Percentiles rank a stretch among this genome's conserved stretches.
These are phyloP conservation scores for Phragmites australis DNA, from an alignment of 176 grass and related monocot species.

Conservation along the genomic window DNA sequence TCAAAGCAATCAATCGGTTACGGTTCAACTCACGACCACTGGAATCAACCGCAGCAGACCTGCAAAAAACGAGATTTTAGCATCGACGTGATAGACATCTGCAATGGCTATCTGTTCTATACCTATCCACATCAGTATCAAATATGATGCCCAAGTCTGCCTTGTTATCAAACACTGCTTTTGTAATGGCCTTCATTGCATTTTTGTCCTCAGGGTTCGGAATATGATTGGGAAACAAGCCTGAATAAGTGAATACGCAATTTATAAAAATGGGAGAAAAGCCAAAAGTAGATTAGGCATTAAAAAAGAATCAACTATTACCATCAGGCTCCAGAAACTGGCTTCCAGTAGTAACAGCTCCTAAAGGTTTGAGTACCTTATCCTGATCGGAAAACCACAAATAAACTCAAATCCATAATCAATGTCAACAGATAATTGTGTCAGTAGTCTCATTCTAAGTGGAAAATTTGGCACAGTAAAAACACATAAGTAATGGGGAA, in stretches of 20 bases:
- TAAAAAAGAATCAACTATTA: conserved; percentile 48
- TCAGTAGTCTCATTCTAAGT: conserved; percentile 6
- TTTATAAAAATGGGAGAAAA: conserved; percentile 25
- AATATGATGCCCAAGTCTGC: conserved; percentile 99
- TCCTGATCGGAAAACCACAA: conserved; percentile 51
- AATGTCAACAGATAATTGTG: background rate
- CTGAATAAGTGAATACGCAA: conserved; percentile 52
- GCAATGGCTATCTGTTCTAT: conserved; percentile 18
- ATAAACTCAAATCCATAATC: conserved; percentile 14
- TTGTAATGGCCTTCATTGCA: conserved; percentile 90
- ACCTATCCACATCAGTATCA: conserved; percentile 99
- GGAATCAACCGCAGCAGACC: conserved; percentile 92
- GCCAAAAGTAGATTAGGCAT: background rate
- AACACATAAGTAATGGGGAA: background rate
- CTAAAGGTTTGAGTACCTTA: conserved; percentile 87
- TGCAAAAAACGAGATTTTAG: conserved; percentile 41
- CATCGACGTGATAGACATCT: background rate
- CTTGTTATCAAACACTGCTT: conserved; percentile 87
- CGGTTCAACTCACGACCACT: conserved; percentile 81
- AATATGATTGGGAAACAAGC: conserved; percentile 96
- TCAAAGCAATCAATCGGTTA: conserved; percentile 89
- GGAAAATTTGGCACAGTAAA: background rate
- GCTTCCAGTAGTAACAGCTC: conserved; percentile 79
- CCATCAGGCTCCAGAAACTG: conserved; percentile 98
- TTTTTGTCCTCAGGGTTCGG: conserved; percentile 95